Conservation (phyloP, 306 rosid species). For the Castanea mollissima region DNA sequence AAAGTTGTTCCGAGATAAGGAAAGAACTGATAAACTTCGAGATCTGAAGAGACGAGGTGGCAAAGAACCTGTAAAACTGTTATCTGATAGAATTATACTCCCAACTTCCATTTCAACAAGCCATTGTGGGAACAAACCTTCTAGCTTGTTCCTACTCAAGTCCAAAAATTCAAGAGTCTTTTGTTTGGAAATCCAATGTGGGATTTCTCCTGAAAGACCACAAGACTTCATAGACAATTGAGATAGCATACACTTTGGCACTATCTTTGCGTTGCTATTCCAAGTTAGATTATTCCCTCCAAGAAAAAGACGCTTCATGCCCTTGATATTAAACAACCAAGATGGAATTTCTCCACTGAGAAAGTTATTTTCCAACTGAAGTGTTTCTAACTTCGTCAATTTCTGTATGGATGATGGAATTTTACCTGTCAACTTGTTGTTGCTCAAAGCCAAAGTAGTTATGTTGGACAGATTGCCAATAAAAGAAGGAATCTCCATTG, state of each 20-base stretch:
- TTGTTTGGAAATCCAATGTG: conserved; percentile 28
- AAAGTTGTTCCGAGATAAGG: conserved; percentile 28
- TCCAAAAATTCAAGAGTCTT: conserved; percentile 11
- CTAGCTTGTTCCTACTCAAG: conserved; percentile 30
- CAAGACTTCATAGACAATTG: conserved; percentile 27
- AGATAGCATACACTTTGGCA: conserved; percentile 21
- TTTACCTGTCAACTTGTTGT: conserved; percentile 23
- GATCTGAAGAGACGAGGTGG: conserved; percentile 31
- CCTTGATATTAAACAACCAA: conserved; percentile 21
- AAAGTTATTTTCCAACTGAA: conserved; percentile 12
- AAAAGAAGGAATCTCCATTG: conserved; percentile 20
- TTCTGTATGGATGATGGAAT: conserved; percentile 28
- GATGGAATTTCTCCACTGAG: conserved; percentile 23
- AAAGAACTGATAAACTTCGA: conserved; percentile 8
- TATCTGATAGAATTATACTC: conserved; percentile 29
- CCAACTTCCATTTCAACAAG: conserved; percentile 32
- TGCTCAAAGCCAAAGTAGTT: conserved; percentile 21
- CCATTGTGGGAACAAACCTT: conserved; percentile 30
- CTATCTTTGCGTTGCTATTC: conserved; percentile 15
- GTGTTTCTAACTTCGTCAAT: conserved; percentile 5
- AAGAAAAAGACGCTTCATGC: conserved; percentile 19
- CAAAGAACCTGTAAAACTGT: conserved; percentile 23
- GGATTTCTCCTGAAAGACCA: conserved; percentile 27
- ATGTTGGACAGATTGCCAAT: conserved; percentile 26
- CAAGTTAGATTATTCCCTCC: conserved; percentile 26